These are phyloP conservation scores for Medicago ruthenica DNA, from an alignment of 306 rosid species.

Conservation along the genomic window DNA sequence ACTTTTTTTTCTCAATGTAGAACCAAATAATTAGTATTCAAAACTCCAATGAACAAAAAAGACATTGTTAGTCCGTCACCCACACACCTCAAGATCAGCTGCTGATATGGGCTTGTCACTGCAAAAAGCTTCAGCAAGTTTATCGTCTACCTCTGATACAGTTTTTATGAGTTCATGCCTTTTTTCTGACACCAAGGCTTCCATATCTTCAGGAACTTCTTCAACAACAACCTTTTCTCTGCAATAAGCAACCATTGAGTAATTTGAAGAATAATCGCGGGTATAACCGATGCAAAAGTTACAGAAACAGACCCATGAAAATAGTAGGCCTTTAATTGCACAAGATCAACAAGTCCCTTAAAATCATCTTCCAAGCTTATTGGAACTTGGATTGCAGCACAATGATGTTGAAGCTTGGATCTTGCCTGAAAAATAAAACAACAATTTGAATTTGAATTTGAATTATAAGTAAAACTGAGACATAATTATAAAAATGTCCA, in stretches of 20 bases:
- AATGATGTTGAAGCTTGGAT: slow-evolving; percentile 85
- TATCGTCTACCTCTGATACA: slow-evolving; percentile 86
- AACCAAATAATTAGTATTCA: neutral
- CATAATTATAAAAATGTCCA: neutral
- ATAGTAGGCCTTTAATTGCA: slow-evolving; percentile 73
- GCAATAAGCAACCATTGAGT: slow-evolving; percentile 42
- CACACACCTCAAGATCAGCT: slow-evolving; percentile 75
- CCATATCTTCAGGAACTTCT: slow-evolving; percentile 81
- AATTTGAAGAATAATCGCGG: slow-evolving; percentile 5
- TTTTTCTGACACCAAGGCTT: slow-evolving; percentile 73
- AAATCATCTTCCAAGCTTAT: slow-evolving; percentile 91
- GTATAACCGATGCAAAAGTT: slow-evolving; percentile 19
- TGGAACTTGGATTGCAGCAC: slow-evolving; percentile 95
- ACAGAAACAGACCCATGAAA: slow-evolving; percentile 77
- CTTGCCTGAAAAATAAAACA: slow-evolving; percentile 65
- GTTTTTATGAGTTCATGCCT: slow-evolving; percentile 81
- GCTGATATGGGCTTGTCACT: slow-evolving; percentile 74
- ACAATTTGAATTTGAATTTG: neutral
- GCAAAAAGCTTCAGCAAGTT: slow-evolving; percentile 84
- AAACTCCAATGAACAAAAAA: neutral
- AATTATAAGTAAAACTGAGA: slow-evolving; percentile 5
- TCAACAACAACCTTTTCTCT: slow-evolving; percentile 72
- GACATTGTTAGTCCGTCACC: neutral
- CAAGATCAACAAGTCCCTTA: slow-evolving; percentile 90
- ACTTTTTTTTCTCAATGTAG: neutral